Evolutionary conservation across 176 grass and related monocot genomes (phyloP).

Genomic region (Oropetium thomaeum): DNA sequence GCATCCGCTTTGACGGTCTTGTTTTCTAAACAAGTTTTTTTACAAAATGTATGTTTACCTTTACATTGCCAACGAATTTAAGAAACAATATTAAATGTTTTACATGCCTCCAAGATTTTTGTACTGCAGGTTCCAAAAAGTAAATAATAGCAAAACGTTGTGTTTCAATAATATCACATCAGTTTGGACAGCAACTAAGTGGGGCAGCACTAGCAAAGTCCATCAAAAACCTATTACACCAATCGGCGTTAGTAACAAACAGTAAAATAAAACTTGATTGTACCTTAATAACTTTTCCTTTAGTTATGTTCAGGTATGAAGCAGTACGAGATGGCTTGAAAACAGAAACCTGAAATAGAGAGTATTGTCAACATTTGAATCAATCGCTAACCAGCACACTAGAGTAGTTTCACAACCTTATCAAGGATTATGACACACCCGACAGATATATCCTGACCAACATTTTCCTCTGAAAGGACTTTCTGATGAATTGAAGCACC

Average conservation of each 20-base stretch:
- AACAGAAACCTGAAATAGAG: constrained; percentile 43
- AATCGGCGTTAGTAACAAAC: not conserved
- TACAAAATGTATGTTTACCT: not conserved
- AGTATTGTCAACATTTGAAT: not conserved
- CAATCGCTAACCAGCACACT: not conserved
- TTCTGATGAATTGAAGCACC: constrained; percentile 46
- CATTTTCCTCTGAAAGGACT: constrained; percentile 29
- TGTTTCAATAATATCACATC: not conserved
- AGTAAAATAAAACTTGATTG: no score
- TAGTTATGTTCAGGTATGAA: constrained; percentile 52
- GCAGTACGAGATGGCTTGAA: constrained; percentile 32
- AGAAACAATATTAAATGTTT: not conserved
- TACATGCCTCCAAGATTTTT: not conserved
- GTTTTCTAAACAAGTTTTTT: not conserved
- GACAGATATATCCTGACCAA: constrained; percentile 37
- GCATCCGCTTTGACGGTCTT: no score
- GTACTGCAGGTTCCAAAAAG: not conserved
- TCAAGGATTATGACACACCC: constrained; percentile 50
- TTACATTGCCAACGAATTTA: not conserved
- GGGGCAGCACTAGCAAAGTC: not conserved
- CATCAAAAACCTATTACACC: not conserved
- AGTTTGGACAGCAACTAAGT: constrained; percentile 4
- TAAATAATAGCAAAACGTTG: not conserved
- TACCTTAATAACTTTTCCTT: constrained; percentile 55
- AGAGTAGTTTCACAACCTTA: constrained; percentile 18